Base-by-base conservation (phyloP, 106 monocot genomes). In the Dendrobium chrysotoxum region DNA sequence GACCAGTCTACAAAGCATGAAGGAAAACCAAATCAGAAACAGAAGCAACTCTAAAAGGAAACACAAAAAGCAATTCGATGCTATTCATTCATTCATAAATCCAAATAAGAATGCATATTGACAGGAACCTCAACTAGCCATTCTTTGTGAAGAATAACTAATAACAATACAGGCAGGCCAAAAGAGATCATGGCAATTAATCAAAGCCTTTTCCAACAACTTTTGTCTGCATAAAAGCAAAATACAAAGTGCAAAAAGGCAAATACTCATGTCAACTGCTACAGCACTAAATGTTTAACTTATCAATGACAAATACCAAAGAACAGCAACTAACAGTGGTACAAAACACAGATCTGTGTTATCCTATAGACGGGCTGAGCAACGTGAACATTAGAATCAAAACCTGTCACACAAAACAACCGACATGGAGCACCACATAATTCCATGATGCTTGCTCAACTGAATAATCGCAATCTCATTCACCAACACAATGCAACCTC, bases 1-100 rank as follows among this genome's bases (percentile, higher is more conserved):
- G 82, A 11, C 98, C 98, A 26, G 98, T 99, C 98, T 95, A 84
- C 66, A 84, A 84, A 10, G 25, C 15, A 45, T 76, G 25, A 47
- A 76, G 1, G 1, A 70, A 66, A 50, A 64, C 54, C 10, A 79
- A 79, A 78, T 21, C 31, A 46, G 35, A 50, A 50, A 50, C 50
- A 23, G 3, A 26, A 76, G 26, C 23, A 53, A 38, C 25, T 16
- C 53, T 45, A 2, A 82, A 57, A 75, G 6, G 38, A 41, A 12
- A 39, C 28, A 41, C 28, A 71, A 20, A 75, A 75, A 53, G 11
- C 11, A 71, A 74, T 21, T 10, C 41, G 3, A 40, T 74, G 5
- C 5, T 73, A 40, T 40, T 40, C 39, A 40, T 73, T 18, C 40
- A 73, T 40, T 73, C 35, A 73, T 20, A 68, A 18, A 21, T 25